A percentile compares a stretch with the other conserved stretches of the same genome.
phyloP scores from a whole-genome alignment of 176 grass and related monocot species.

The Phoenix roebelenii region DNA sequence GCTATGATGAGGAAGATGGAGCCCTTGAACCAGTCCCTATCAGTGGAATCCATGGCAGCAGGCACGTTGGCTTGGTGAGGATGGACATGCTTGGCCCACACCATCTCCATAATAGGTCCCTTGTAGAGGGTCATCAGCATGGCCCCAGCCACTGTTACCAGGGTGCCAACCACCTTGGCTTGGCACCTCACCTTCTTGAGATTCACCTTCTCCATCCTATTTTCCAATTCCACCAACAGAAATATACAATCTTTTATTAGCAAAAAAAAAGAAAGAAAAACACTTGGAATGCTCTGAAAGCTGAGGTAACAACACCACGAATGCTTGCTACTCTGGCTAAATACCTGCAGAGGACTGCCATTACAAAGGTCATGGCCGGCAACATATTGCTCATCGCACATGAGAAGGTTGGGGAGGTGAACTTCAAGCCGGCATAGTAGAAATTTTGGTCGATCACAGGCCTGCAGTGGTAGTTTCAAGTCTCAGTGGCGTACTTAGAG shows the following conservation, averaged over 20 bases:
- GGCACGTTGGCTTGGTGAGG: constrained; percentile 15
- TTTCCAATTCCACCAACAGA: not conserved
- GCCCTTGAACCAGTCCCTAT: constrained; percentile 88
- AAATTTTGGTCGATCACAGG: constrained; percentile 97
- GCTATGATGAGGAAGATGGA: constrained; percentile 94
- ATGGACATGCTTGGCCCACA: constrained; percentile 59
- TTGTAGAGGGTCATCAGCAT: constrained; percentile 99
- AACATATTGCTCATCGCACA: constrained; percentile 99
- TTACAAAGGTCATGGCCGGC: constrained; percentile 88
- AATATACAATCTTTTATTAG: too few species aligned
- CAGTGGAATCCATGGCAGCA: constrained; percentile 17
- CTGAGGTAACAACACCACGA: too few species aligned
- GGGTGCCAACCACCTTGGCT: constrained; percentile 81
- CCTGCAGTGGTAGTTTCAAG: constrained; percentile 12
- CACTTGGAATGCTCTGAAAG: too few species aligned
- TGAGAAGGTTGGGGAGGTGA: constrained; percentile 94
- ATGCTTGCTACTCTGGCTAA: too few species aligned
- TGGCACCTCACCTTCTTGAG: constrained; percentile 78
- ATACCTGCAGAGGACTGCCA: constrained; percentile 83
- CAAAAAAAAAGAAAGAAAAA: too few species aligned
- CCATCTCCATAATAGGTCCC: constrained; percentile 67
- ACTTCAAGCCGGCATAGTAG: constrained; percentile 93
- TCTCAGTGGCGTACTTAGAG: too few species aligned
- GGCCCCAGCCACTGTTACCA: constrained; percentile 85
- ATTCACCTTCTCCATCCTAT: constrained; percentile 90